Evolutionary conservation across 2,329 filamentous ascomycete species (phyloP).

Genomic region (Xylaria arbuscula): DNA sequence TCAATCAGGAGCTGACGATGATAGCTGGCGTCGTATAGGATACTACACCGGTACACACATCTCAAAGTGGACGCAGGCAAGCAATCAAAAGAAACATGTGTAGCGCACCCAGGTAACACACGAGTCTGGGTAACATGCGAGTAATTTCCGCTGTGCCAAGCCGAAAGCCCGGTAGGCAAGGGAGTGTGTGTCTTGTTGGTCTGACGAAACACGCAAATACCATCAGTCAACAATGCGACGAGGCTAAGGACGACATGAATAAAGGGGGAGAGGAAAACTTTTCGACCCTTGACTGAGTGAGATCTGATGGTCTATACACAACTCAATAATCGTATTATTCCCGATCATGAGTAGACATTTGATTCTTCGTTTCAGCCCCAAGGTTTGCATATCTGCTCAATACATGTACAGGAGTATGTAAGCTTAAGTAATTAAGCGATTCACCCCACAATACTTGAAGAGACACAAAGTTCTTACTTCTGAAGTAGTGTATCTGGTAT

Average conservation of each 20-base stretch:
- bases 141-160: conserved; percentile 22
- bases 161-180: conserved; percentile 18
- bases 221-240: background rate
- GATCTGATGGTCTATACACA: no score
- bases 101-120: background rate
- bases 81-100: conserved; percentile 28
- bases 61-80: conserved; percentile 1
- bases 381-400: conserved; percentile 8
- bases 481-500: no score
- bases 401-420: conserved; percentile 13
- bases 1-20: conserved; percentile 4
- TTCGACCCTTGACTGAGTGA: no score
- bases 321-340: background rate
- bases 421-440: conserved; percentile 31
- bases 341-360: no score
- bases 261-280: no score
- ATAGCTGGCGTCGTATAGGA: background rate
- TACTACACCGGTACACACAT: background rate
- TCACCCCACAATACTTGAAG: conserved; percentile 12
- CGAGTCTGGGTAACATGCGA: background rate
- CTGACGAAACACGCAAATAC: background rate
- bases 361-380: background rate
- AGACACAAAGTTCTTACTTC: conserved; percentile 3
- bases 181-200: conserved; percentile 9
- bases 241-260: background rate